phyloP scores from a whole-genome alignment of 2,329 filamentous ascomycete genomes.

The Colletotrichum endophyticum region DNA sequence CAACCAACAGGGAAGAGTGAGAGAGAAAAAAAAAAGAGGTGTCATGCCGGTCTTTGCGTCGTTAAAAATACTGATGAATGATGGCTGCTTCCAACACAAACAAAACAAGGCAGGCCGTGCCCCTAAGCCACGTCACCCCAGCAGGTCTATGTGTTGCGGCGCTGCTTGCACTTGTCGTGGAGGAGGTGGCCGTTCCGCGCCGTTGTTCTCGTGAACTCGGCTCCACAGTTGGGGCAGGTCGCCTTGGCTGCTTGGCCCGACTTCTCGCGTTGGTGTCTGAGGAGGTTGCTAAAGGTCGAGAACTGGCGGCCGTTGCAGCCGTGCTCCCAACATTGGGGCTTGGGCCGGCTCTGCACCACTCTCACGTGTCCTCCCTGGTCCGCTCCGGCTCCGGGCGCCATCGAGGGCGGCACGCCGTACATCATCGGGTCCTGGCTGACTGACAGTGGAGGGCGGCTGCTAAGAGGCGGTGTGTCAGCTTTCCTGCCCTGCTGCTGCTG shows the following conservation, averaged over 20 bases:
- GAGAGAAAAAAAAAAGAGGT: neutral
- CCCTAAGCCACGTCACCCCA: neutral
- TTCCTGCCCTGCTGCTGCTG: neutral
- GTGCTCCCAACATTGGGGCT: constrained; percentile 96
- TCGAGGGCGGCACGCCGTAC: constrained; percentile 45
- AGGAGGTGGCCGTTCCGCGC: constrained; percentile 85
- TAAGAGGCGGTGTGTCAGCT: constrained; percentile 23
- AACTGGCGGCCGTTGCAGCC: constrained; percentile 96
- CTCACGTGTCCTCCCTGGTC: constrained; percentile 58
- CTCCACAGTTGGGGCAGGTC: constrained; percentile 87
- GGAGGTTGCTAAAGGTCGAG: constrained; percentile 93
- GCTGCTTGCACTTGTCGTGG: constrained; percentile 92
- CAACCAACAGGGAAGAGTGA: neutral
- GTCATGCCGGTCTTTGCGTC: neutral
- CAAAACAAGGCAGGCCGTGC: neutral
- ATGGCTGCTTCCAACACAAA: neutral
- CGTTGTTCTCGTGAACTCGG: constrained; percentile 88
- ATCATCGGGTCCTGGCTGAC: constrained; percentile 46
- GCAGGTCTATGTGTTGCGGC: constrained; percentile 45
- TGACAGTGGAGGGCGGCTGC: constrained; percentile 42
- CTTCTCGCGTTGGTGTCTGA: constrained; percentile 93
- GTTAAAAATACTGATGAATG: neutral
- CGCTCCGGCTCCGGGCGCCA: constrained; percentile 37
- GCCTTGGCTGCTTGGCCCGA: constrained; percentile 90
- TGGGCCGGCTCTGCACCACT: constrained; percentile 80